Evolutionary conservation across 345 rosid species (phyloP), one percentile per base, ranked within the genome.

Genomic region (Ricinus communis): DNA sequence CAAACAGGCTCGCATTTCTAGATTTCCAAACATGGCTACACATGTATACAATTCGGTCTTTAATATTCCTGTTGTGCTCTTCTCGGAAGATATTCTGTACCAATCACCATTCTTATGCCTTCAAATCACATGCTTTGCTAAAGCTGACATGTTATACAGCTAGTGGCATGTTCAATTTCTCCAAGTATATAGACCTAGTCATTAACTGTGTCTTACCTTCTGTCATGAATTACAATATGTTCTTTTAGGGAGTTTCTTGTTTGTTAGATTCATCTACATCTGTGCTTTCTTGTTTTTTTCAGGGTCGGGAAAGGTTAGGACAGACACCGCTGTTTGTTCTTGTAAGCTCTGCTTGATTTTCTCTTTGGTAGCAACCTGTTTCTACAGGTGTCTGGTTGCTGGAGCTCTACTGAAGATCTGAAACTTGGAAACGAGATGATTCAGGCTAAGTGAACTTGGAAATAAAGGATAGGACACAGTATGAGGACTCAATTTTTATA

Each of bases 251-350:
- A 40, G 14, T 40, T 12, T 5, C 63, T 50, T 59, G 30, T 40
- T 14, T 10, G 0, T 40, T 60, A 41, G 45, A 19, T 54, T 64
- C 31, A 36, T 15, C 47, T 38, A 11, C 18, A 22, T 22, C 16
- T 49, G 8, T 1, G 11, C 46, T 46, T 38, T 24, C 61, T 62
- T 76, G 24, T 65, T 77, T 46, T 43, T 83, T 79, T 40, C 85
- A 93, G 89, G 99, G 98, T 40, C 86, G 88, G 72, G 91, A 92
- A 18, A 86, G 86, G 45, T 74, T 95, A 69, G 97, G 93, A 65
- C 90, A 85, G 69, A 87, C 81, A 8, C 93, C 98, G 4, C 77
- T 90, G 15, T 95, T 89, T 71, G 96, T 95, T 72, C 97, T 92
- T 24, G 81, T 92, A 52, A 84, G 81, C 73, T 80, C 86, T 22